These are phyloP conservation scores for Pelargonium myrrhifolium DNA, from an alignment of 441 rosid genomes.

Conservation along the genomic window DNA sequence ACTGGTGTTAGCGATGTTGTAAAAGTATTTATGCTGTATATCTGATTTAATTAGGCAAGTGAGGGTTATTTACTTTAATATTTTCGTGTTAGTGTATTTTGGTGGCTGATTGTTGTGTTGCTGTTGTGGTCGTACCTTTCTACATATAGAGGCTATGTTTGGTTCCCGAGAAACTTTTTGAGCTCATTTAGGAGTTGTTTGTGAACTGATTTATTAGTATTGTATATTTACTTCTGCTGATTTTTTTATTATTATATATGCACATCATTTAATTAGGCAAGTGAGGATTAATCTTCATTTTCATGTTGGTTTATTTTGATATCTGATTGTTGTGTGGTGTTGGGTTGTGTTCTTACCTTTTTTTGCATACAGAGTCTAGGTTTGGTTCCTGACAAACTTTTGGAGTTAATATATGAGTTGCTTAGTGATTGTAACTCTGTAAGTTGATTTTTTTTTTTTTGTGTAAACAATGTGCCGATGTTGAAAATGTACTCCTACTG, in stretches of 20 bases:
- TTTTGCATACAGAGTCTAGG: background rate
- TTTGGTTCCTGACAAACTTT: background rate
- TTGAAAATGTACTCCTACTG: too few species aligned
- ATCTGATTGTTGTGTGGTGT: background rate
- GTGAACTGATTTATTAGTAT: background rate
- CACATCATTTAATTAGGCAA: background rate
- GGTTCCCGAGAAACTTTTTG: background rate
- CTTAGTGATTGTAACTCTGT: too few species aligned
- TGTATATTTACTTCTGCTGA: too few species aligned
- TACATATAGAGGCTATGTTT: conserved; percentile 5
- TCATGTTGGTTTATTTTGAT: too few species aligned
- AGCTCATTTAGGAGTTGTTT: background rate
- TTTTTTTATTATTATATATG: background rate
- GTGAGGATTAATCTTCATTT: background rate
- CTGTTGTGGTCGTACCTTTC: background rate
- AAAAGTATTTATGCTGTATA: too few species aligned
- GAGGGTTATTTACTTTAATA: too few species aligned
- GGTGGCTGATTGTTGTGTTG: background rate
- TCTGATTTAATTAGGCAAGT: too few species aligned
- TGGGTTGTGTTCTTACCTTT: background rate
- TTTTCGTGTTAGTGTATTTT: too few species aligned
- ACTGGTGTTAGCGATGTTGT: too few species aligned
- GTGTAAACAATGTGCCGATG: background rate
- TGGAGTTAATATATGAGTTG: background rate
- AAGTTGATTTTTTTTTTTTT: background rate